A percentile compares a stretch with the other conserved stretches of the same genome.
phyloP scores from a whole-genome alignment of 2,329 filamentous ascomycete species.

The Sporothrix protearum region DNA sequence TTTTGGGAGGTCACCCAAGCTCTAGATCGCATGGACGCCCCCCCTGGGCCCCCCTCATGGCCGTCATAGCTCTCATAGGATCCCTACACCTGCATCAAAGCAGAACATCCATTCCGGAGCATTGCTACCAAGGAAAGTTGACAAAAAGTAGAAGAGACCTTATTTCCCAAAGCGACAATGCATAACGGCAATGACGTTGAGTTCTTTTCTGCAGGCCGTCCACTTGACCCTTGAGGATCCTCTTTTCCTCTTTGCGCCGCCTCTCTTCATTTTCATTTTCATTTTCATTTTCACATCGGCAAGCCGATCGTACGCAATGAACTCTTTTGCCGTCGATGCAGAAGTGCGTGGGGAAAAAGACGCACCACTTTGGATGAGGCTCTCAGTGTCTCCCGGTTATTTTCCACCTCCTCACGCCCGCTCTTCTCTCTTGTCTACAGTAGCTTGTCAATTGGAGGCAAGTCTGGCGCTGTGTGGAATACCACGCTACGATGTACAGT shows the following conservation, averaged over 20 bases:
- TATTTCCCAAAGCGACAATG: constrained; percentile 2
- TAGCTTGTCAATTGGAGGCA: neutral
- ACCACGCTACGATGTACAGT: neutral
- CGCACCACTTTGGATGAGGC: neutral
- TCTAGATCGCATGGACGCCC: constrained; percentile 3
- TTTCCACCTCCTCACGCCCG: neutral
- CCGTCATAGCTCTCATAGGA: neutral
- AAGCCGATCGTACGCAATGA: neutral
- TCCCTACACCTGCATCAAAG: constrained; percentile 15
- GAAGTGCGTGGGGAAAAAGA: neutral
- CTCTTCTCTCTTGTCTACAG: neutral
- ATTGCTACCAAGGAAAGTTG: neutral
- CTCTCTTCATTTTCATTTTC: neutral
- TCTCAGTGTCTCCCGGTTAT: neutral
- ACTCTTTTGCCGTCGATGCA: neutral
- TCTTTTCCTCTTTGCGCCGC: neutral
- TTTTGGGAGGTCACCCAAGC: neutral
- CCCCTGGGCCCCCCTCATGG: neutral
- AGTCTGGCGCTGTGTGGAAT: neutral
- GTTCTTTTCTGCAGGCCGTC: neutral
- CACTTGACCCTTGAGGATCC: neutral
- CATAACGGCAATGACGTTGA: constrained; percentile 11
- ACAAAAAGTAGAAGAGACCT: neutral
- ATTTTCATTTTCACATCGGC: no score
- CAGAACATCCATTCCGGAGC: neutral